phyloP scores from a whole-genome alignment of 345 rosid species.

The Brassica juncea region DNA sequence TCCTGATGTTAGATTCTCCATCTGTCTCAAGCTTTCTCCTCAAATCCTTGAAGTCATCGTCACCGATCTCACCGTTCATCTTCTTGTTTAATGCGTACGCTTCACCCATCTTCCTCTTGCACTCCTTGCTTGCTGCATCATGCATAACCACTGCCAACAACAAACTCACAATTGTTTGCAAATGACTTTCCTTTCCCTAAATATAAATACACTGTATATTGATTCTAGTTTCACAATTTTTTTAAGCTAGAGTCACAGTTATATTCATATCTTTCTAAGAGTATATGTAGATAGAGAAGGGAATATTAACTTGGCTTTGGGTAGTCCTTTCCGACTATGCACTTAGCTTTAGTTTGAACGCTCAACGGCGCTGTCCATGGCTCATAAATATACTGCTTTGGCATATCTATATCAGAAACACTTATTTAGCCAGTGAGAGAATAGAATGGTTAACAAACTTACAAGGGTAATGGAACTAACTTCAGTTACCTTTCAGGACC shows the following conservation, averaged over 20 bases:
- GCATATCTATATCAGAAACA: constrained; percentile 65
- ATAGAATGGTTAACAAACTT: not conserved
- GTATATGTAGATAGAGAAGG: not conserved
- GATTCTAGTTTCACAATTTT: not conserved
- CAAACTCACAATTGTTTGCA: not conserved
- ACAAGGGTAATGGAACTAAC: not conserved
- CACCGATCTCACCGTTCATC: constrained; percentile 53
- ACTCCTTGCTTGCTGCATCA: constrained; percentile 84
- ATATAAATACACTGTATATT: not conserved
- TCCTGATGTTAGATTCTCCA: constrained; percentile 40
- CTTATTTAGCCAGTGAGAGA: not conserved
- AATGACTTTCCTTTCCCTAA: not conserved
- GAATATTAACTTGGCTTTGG: constrained; percentile 73
- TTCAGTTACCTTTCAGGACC: constrained; percentile 69
- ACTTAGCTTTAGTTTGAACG: constrained; percentile 77
- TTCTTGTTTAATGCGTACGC: constrained; percentile 71
- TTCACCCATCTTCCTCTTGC: constrained; percentile 75
- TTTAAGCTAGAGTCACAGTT: not conserved
- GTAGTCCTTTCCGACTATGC: constrained; percentile 84
- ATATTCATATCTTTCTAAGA: constrained; percentile 1
- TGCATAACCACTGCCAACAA: constrained; percentile 68
- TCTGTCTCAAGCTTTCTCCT: constrained; percentile 61
- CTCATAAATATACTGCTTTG: constrained; percentile 91
- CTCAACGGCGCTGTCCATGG: constrained; percentile 93
- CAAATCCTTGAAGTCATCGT: constrained; percentile 57